A percentile compares a stretch with the other conserved stretches of the same genome.
Conservation (phyloP, 106 monocot genomes). For the Amphibolis antarctica region DNA sequence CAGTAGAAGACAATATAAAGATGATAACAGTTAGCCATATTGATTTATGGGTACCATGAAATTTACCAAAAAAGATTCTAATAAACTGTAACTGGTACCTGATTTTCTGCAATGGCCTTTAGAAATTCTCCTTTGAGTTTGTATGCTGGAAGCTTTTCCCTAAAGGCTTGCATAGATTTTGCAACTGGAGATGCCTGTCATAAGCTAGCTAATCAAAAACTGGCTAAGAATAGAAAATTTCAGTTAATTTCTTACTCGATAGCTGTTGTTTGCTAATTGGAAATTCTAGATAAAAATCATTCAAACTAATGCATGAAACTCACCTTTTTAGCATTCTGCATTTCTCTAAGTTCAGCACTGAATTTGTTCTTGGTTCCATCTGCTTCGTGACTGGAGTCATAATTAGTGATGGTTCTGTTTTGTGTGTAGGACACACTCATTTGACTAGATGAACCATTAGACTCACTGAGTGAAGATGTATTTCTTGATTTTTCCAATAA, state of each 20-base stretch:
- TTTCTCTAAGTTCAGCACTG: slow-evolving; percentile 54
- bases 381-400: slow-evolving; percentile 12
- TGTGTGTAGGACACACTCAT: slow-evolving; percentile 11
- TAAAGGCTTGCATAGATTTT: slow-evolving; percentile 75
- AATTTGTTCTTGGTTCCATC: slow-evolving; percentile 36
- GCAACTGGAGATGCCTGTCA: slow-evolving; percentile 43
- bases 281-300: neutral
- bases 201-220: neutral
- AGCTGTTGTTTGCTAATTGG: neutral
- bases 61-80: neutral
- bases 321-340: slow-evolving; percentile 77
- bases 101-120: slow-evolving; percentile 60
- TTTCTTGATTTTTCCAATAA: slow-evolving; percentile 54
- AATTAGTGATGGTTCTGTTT: slow-evolving; percentile 9
- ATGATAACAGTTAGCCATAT: no score
- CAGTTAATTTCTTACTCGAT: neutral
- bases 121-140: slow-evolving; percentile 70
- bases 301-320: neutral
- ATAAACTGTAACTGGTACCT: slow-evolving; percentile 22
- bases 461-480: slow-evolving; percentile 8
- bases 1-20: no score
- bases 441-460: slow-evolving; percentile 32
- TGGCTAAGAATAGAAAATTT: no score
- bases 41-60: neutral
- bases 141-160: slow-evolving; percentile 88